Base-by-base conservation (phyloP, 768 basidiomycete genomes). In the Dioszegia aurantiaca region DNA sequence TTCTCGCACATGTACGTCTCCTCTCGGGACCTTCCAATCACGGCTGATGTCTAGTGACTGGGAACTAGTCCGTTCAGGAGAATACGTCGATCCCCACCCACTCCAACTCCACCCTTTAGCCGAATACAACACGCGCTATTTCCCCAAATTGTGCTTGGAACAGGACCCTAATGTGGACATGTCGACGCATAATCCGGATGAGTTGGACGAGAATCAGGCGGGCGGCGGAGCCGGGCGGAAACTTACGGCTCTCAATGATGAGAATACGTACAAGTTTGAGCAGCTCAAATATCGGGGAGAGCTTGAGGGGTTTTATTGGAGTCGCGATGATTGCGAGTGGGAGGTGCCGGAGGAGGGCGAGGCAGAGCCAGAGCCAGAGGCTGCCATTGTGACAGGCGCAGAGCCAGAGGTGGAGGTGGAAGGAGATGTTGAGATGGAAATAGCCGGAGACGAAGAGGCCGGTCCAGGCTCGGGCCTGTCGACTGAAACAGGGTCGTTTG, bases 81-180 rank as follows among this genome's bases (percentile, higher is more conserved):
- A 90, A 87, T 72, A 69, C 51, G 58, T 57, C n/a, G 69, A 70
- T 58, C 69, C 67, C 14, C 53, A 65, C 43, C 41, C 27, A 85
- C 80, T 81, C 82, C 83, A 67, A n/a, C 60, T 72, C 9, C 48
- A 72, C 26, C 61, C 60, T 21, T 84, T 84, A 41, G 90, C 94
- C 78, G 92, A 92, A 60, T 86, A 86, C 68, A 95, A 99, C 82
- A 93, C 90, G 64, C 89, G 90, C 76, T 97, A 98, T 78, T 99
- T 98, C 77, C 94, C 98, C 77, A 89, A 93, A 62, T 86, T 89
- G 39, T 98, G 95, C 84, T 82, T 98, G 59, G 94, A 98, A 89
- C 87, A 88, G 64, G 40, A 43, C 19, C 90, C 92, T 23, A 86
- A 89, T 46, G 84, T 98, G 61, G 88, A 92, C 45, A 70, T 73